These are phyloP conservation scores for Hyphodiscus hymeniophilus DNA, from an alignment of 495 filamentous ascomycete genomes.

Conservation along the genomic window DNA sequence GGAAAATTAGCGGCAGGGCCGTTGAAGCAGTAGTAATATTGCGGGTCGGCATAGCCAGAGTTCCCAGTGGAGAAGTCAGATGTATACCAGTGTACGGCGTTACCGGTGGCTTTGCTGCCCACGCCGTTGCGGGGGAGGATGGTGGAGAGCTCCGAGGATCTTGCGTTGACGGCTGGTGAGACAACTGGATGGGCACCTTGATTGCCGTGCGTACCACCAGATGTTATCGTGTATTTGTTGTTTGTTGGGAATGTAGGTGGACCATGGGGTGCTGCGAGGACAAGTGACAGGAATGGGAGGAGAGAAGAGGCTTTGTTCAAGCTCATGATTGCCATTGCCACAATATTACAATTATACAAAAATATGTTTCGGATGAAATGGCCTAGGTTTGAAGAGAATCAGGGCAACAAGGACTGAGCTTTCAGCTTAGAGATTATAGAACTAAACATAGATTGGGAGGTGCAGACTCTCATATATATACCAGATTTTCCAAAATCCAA, in stretches of 20 bases:
- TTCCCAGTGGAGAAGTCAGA: constrained; percentile 10
- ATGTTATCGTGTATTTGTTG: constrained; percentile 8
- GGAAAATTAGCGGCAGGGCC: constrained; percentile 21
- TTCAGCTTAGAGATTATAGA: too few relatives aligned
- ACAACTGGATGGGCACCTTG: constrained; percentile 15
- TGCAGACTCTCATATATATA: too few relatives aligned
- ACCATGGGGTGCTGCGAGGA: background rate
- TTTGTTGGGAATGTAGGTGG: constrained; percentile 13
- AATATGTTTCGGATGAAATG: too few relatives aligned
- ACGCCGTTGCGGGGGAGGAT: constrained; percentile 3
- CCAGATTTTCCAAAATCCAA: too few relatives aligned
- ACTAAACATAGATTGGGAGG: too few relatives aligned
- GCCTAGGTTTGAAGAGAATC: too few relatives aligned
- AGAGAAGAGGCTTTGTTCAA: too few relatives aligned
- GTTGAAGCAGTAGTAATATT: constrained; percentile 20
- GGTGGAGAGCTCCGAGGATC: background rate
- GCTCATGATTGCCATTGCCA: too few relatives aligned
- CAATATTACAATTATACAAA: too few relatives aligned
- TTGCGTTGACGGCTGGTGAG: background rate
- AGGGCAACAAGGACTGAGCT: too few relatives aligned
- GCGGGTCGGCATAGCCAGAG: constrained; percentile 10
- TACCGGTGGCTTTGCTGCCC: constrained; percentile 14
- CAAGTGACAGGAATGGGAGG: constrained; percentile 6
- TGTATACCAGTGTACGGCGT: constrained; percentile 18
- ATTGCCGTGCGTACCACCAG: constrained; percentile 4